phyloP scores from a whole-genome alignment of 192 early-diverging fungal genomes.

The Chytriomyces confervae region DNA sequence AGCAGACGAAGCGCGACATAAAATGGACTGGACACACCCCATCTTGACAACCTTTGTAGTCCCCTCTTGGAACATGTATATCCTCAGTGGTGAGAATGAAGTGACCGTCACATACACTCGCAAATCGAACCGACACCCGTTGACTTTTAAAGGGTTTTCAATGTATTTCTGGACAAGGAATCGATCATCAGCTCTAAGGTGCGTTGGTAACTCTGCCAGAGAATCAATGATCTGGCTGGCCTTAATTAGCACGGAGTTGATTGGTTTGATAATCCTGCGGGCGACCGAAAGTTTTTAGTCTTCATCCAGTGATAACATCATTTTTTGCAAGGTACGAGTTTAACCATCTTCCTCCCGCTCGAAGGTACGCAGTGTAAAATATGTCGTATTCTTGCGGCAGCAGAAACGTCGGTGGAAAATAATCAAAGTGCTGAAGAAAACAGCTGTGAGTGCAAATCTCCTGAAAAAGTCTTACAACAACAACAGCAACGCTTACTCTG shows the following conservation, averaged over 20 bases:
- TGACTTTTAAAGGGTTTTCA: conserved; percentile 43
- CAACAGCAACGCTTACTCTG: conserved; percentile 18
- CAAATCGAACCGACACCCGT: conserved; percentile 51
- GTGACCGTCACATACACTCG: conserved; percentile 52
- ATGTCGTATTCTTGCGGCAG: conserved; percentile 38
- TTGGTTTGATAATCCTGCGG: conserved; percentile 29
- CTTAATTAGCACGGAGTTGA: not conserved
- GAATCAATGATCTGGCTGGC: conserved; percentile 28
- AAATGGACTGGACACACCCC: conserved; percentile 34
- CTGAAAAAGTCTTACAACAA: not conserved
- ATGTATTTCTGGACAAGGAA: conserved; percentile 44
- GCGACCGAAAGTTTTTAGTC: not conserved
- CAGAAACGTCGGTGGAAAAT: conserved; percentile 32
- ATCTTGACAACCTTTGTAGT: conserved; percentile 39
- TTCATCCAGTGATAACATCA: not conserved
- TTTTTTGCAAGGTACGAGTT: not conserved
- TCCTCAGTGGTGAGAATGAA: conserved; percentile 44
- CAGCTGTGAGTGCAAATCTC: conserved; percentile 4
- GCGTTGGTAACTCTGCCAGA: conserved; percentile 35
- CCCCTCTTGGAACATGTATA: conserved; percentile 48
- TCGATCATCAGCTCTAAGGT: conserved; percentile 23
- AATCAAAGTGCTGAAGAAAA: conserved; percentile 32
- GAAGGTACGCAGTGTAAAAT: conserved; percentile 29
- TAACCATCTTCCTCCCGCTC: conserved; percentile 32
- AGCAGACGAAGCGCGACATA: not conserved